Evolutionary conservation across 257 asterid species (phyloP).

Genomic region (Agastache rugosa): DNA sequence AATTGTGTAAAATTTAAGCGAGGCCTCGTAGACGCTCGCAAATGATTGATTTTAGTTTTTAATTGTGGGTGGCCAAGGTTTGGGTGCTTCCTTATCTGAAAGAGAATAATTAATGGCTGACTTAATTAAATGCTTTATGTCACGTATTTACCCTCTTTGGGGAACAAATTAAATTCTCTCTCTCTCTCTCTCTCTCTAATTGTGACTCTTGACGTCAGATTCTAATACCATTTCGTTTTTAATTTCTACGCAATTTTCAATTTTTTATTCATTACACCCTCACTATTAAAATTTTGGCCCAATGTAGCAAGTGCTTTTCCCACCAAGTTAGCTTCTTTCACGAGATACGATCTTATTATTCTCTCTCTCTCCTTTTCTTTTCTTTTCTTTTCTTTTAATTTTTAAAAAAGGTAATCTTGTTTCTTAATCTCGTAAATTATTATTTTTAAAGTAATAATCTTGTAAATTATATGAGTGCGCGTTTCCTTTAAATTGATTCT

Average conservation of each 20-base stretch:
- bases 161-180: slow-evolving; percentile 42
- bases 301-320: slow-evolving; percentile 40
- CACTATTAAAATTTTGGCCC: slow-evolving; percentile 31
- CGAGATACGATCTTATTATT: slow-evolving; percentile 40
- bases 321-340: slow-evolving; percentile 34
- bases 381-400: neutral
- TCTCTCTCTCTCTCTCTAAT: neutral
- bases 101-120: slow-evolving; percentile 33
- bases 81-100: slow-evolving; percentile 46
- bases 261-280: neutral
- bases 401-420: neutral
- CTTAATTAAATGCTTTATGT: slow-evolving; percentile 41
- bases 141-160: slow-evolving; percentile 39
- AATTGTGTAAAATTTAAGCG: slow-evolving; percentile 18
- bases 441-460: neutral
- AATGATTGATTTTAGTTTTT: slow-evolving; percentile 17
- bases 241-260: neutral
- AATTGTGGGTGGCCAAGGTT: slow-evolving; percentile 24
- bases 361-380: neutral
- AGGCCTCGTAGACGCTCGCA: slow-evolving; percentile 39
- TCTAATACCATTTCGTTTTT: slow-evolving; percentile 34
- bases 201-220: slow-evolving; percentile 35
- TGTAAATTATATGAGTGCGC: neutral
- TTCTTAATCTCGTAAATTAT: neutral
- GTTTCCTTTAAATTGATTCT: neutral